Conservation (phyloP, 1,284 basidiomycete species). For the Cerrena zonata region DNA sequence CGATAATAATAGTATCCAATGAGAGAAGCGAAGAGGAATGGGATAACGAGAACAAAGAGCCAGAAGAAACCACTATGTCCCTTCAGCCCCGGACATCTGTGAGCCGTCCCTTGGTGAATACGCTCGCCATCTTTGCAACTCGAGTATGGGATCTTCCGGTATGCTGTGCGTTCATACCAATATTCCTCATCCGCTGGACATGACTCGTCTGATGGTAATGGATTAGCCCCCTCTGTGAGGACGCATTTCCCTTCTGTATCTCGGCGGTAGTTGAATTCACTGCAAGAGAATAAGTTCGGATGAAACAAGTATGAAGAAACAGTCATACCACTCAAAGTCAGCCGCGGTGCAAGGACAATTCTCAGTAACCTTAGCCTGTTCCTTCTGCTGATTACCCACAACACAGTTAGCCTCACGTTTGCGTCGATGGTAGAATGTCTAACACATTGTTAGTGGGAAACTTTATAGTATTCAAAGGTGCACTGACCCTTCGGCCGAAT, state of each 20-base stretch:
- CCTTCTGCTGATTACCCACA: constrained; percentile 66
- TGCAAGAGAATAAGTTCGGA: constrained; percentile 24
- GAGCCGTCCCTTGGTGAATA: constrained; percentile 64
- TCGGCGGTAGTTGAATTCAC: constrained; percentile 85
- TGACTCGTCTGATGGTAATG: constrained; percentile 54
- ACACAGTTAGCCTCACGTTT: constrained; percentile 76
- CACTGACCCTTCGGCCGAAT: constrained; percentile 76
- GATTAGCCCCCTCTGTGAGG: constrained; percentile 59
- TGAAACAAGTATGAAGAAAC: neutral
- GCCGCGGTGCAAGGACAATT: constrained; percentile 68
- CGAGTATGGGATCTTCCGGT: constrained; percentile 84
- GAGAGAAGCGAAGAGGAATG: constrained; percentile 68
- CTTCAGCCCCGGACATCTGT: constrained; percentile 74
- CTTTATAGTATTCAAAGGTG: too few relatives aligned
- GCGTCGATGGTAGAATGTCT: constrained; percentile 86
- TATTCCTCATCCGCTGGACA: constrained; percentile 63
- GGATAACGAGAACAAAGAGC: constrained; percentile 69
- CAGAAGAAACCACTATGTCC: constrained; percentile 77
- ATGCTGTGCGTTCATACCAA: constrained; percentile 89
- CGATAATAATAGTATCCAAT: constrained; percentile 77
- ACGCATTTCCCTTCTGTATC: constrained; percentile 69
- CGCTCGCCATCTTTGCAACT: constrained; percentile 73
- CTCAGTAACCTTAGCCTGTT: constrained; percentile 47
- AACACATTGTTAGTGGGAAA: constrained; percentile 4
- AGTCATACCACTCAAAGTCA: constrained; percentile 87